A percentile compares a stretch with the other conserved stretches of the same genome.
Conservation (phyloP, 306 rosid genomes). For the Quercus berberidifolia region DNA sequence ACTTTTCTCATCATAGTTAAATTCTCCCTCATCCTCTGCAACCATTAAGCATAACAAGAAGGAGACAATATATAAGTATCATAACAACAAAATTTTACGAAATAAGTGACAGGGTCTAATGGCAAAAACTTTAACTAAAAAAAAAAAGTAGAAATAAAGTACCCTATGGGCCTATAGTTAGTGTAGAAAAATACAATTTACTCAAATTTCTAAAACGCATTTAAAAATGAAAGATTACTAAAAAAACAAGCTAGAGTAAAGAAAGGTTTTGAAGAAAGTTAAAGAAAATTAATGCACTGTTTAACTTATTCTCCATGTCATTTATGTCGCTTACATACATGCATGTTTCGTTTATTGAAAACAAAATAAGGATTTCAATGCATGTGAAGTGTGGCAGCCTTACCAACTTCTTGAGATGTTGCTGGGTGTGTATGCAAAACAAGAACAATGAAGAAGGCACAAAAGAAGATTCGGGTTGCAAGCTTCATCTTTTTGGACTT, state of each 20-base stretch:
- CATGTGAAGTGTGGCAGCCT: neutral
- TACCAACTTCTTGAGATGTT: conserved; percentile 56
- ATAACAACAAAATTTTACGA: too few species aligned
- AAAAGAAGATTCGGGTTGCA: conserved; percentile 11
- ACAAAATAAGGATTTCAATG: neutral
- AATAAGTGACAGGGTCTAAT: too few species aligned
- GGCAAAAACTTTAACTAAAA: too few species aligned
- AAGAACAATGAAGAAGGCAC: conserved; percentile 26
- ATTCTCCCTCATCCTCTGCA: conserved; percentile 60
- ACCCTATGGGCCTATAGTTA: too few species aligned
- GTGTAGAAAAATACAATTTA: too few species aligned
- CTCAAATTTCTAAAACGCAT: too few species aligned
- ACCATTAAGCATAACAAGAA: neutral
- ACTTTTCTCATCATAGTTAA: conserved; percentile 35
- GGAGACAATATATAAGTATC: too few species aligned
- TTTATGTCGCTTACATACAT: neutral
- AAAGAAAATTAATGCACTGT: neutral
- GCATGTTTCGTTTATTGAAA: neutral
- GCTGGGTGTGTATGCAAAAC: conserved; percentile 24
- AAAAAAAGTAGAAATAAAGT: too few species aligned
- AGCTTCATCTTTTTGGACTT: conserved; percentile 27
- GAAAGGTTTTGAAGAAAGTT: neutral
- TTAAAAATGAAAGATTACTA: neutral
- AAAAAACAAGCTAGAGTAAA: neutral
- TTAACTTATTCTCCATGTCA: neutral